Evolutionary conservation across 2,329 filamentous ascomycete genomes (phyloP).

Genomic region (Gyromitra esculenta): DNA sequence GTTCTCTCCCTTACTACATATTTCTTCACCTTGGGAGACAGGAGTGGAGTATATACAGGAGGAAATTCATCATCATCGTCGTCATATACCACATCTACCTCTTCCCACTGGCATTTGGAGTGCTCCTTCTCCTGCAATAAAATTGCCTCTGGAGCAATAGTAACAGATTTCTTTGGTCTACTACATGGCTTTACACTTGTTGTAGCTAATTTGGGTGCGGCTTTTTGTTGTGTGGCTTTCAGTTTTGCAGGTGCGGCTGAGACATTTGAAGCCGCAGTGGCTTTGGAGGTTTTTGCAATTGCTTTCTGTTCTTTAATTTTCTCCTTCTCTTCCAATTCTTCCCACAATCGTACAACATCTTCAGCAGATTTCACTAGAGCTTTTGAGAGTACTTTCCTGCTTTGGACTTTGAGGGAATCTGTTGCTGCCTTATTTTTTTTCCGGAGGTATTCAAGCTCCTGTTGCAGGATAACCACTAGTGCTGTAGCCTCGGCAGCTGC

Average conservation of each 20-base stretch:
- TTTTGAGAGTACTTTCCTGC: conserved; percentile 3
- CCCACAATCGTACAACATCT: conserved; percentile 5
- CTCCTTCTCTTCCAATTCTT: conserved; percentile 10
- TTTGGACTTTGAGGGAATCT: background rate
- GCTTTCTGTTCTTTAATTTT: conserved; percentile 1
- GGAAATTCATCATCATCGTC: background rate
- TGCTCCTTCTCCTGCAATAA: background rate
- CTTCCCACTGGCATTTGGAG: background rate
- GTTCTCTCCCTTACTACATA: background rate
- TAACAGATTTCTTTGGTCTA: background rate
- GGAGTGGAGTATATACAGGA: background rate
- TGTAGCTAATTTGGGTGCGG: background rate
- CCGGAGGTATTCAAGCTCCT: conserved; percentile 8
- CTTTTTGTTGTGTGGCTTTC: background rate
- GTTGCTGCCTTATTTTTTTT: conserved; percentile 1
- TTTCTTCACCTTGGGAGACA: background rate
- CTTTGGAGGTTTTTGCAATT: background rate
- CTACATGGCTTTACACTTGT: background rate
- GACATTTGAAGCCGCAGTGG: background rate
- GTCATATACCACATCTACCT: background rate
- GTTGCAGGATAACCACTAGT: background rate
- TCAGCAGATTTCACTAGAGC: background rate
- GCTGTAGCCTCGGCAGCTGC: conserved; percentile 5
- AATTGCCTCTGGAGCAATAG: background rate
- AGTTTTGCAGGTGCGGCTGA: background rate